Evolutionary conservation across 2,329 filamentous ascomycete genomes (phyloP).

Genomic region (Botrytis porri): DNA sequence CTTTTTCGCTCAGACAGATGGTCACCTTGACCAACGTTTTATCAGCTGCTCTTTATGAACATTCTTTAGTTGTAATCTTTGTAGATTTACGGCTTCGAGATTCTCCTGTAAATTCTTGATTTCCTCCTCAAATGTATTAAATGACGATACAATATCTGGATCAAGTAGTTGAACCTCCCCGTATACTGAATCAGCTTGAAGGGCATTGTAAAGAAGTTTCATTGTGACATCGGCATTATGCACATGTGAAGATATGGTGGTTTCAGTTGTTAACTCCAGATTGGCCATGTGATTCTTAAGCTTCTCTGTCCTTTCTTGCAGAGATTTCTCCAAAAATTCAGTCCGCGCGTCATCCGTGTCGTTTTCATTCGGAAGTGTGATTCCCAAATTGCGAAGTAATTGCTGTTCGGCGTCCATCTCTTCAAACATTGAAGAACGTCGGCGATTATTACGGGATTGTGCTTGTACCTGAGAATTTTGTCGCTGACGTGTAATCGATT

Average conservation of each 20-base stretch:
- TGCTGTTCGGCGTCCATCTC: conserved; percentile 39
- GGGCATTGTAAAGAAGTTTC: conserved; percentile 49
- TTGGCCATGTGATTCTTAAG: conserved; percentile 45
- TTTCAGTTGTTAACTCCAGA: conserved; percentile 52
- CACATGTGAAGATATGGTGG: conserved; percentile 42
- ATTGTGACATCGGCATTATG: conserved; percentile 49
- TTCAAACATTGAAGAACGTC: conserved; percentile 38
- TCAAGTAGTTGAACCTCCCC: conserved; percentile 50
- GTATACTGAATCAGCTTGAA: conserved; percentile 53
- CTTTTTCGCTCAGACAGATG: conserved; percentile 12
- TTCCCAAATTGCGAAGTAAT: conserved; percentile 48
- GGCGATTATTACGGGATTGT: conserved; percentile 34
- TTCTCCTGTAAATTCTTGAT: conserved; percentile 41
- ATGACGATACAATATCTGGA: conserved; percentile 50
- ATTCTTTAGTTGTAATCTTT: conserved; percentile 42
- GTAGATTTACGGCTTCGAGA: conserved; percentile 40
- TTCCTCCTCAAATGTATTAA: conserved; percentile 40
- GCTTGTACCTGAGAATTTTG: conserved; percentile 23
- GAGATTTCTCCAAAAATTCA: conserved; percentile 32
- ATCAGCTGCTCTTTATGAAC: conserved; percentile 50
- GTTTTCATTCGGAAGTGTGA: conserved; percentile 43
- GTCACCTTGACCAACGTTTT: conserved; percentile 42
- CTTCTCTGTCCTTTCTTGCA: conserved; percentile 44
- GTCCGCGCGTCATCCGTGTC: conserved; percentile 30
- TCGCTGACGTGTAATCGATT: conserved; percentile 24